Evolutionary conservation across 306 rosid species (phyloP), one percentile per base, ranked within the genome.

Genomic region (Macrotyloma uniflorum): DNA sequence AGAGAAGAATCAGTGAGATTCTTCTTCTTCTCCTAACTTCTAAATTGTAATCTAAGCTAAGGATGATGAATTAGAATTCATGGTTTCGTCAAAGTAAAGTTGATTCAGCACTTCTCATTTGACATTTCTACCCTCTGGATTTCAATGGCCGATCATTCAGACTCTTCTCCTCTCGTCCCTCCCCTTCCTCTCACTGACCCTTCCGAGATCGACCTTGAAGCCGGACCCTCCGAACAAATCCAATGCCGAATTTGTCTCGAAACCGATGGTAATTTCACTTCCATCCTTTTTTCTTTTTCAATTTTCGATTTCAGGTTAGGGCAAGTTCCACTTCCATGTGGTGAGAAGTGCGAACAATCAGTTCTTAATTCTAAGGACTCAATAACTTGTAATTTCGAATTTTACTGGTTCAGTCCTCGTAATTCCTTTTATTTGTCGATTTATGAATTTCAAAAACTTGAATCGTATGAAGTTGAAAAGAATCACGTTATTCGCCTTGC

Each of bases 171-270:
- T 65, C 98, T 95, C 38, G 58, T 95, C 59, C 74, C 97, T 69
- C 98, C 97, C 2, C 14, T 80, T 4, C 92, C 88, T 62, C 82
- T 90, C 85, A 26, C 76, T 62, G 81, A 88, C 32, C 89, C 92
- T 43, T 35, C 81, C 72, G 89, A 93, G 91, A 93, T 95, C 89
- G 99, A 95, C 89, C 97, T 95, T 50, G 99, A 95, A 87, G 98
- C 98, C 0, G 99, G 99, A 36, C 98, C 97, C 73, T 83, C 91
- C 43, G 99, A 95, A 54, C 97, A 95, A 85, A 95, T 93, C 78
- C 99, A 95, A 33, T 95, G 99, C 86, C 90, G 99, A 79, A 95
- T 95, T 91, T 95, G 99, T 79, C 99, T 95, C 38, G 99, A 95
- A 84, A 89, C 96, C 5, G 98, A 95, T 55, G 99, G 99, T 95